Base-by-base conservation (phyloP, 2,329 filamentous ascomycete species). In the Penicillium vulpinum region DNA sequence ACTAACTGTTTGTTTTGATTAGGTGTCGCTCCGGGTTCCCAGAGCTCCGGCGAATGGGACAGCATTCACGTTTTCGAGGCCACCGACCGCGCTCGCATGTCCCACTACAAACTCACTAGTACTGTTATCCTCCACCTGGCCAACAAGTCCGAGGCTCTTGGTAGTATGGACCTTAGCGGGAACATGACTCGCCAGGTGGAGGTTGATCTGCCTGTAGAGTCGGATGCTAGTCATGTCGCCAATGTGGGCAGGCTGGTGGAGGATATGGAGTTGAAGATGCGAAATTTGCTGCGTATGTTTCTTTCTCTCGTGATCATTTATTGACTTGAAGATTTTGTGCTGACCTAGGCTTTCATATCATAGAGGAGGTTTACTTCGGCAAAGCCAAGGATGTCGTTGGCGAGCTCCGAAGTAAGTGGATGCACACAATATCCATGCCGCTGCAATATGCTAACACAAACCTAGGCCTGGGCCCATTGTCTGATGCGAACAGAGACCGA, bases 241-340 rank as follows among this genome's bases (percentile, higher is more conserved):
- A 99, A 99, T 77, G 91, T 97, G 59, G 94, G 94, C 56, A 84
- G 88, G 62, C 83, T 99, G 72, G 92, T 99, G 51, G 94, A 99
- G 81, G 94, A 99, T 76, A 97, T 99, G 94, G 94, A 99, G 80
- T 86, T 97, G 74, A 96, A 97, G 83, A 97, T 99, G 94, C 86
- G 94, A 64, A 99, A 99, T 77, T 77, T 97, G 76, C 80, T 99
- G 74, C 93, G 80, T 82, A 75, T 38, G 47, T 52, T 8, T 18
- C 48, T 16, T 26, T 38, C 33, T 6, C 5, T 35, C 5, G 2
- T 45, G 5, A 3, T 8, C 45, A n/a, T 36, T 39, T 21, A 41
- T 36, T 2, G 13, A 29, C 15, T 15, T n/a, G 15, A 16, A 11
- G 8, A 21, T n/a, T 53, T 41, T 29, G 44, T 61, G 61, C 69